phyloP scores from a whole-genome alignment of 495 filamentous ascomycete genomes.

The Hyaloscypha hepaticicola region DNA sequence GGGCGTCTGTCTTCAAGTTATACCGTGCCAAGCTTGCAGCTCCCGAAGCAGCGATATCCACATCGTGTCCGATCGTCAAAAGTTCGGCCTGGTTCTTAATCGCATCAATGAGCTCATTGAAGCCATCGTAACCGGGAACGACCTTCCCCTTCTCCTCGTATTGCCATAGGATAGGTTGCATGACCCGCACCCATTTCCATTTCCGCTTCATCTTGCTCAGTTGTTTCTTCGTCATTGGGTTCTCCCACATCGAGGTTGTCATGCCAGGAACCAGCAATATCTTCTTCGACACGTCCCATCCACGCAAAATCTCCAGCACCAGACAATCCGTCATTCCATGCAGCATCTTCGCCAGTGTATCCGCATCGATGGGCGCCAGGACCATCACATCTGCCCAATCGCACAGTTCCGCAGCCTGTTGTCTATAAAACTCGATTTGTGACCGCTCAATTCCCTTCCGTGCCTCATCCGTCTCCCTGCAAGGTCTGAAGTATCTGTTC shows the following conservation, averaged over 20 bases:
- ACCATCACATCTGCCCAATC: constrained; percentile 87
- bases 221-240: constrained; percentile 80
- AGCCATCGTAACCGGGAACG: constrained; percentile 63
- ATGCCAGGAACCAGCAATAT: constrained; percentile 81
- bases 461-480: constrained; percentile 26
- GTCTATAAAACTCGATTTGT: constrained; percentile 44
- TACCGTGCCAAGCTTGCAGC: constrained; percentile 25
- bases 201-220: constrained; percentile 74
- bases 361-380: constrained; percentile 79
- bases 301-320: constrained; percentile 69
- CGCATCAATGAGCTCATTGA: constrained; percentile 60
- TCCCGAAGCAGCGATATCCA: constrained; percentile 49
- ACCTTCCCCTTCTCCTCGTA: constrained; percentile 55
- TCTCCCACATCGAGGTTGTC: constrained; percentile 80
- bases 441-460: constrained; percentile 30
- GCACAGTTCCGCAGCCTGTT: constrained; percentile 66
- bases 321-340: constrained; percentile 73
- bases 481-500: constrained; percentile 34
- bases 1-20: constrained; percentile 27
- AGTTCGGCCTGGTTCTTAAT: constrained; percentile 67
- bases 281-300: constrained; percentile 82
- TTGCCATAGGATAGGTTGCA: constrained; percentile 71
- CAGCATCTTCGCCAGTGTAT: constrained; percentile 79
- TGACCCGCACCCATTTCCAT: constrained; percentile 78
- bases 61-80: constrained; percentile 58